phyloP scores from a whole-genome alignment of 1,284 basidiomycete genomes.

The Cronartium quercuum region DNA sequence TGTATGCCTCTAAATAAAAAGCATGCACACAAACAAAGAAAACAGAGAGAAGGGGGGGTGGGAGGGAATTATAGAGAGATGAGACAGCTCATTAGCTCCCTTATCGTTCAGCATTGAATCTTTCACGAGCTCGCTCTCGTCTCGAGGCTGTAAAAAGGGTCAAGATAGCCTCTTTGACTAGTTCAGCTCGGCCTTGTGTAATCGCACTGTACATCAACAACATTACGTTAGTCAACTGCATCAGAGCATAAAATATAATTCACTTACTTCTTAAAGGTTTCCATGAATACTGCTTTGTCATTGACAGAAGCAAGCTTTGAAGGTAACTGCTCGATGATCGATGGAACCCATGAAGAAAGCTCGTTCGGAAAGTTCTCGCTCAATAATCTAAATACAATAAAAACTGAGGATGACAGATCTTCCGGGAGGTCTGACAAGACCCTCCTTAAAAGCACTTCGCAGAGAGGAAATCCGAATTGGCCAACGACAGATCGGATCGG shows the following conservation, averaged over 20 bases:
- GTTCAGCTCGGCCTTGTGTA: slow-evolving; percentile 1
- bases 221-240: too few relatives aligned
- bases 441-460: slow-evolving; percentile 67
- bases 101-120: slow-evolving; percentile 15
- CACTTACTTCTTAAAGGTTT: slow-evolving; percentile 65
- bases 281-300: slow-evolving; percentile 68
- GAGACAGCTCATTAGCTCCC: too few relatives aligned
- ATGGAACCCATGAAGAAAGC: slow-evolving; percentile 65
- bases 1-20: too few relatives aligned
- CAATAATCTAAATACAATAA: slow-evolving; percentile 69
- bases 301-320: slow-evolving; percentile 59
- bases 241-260: neutral
- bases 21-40: too few relatives aligned
- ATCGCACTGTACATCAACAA: slow-evolving; percentile 20
- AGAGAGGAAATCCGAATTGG: slow-evolving; percentile 67
- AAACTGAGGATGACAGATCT: slow-evolving; percentile 67
- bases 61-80: too few relatives aligned
- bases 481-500: slow-evolving; percentile 64
- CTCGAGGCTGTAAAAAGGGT: slow-evolving; percentile 13
- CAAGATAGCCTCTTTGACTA: slow-evolving; percentile 16
- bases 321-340: slow-evolving; percentile 66
- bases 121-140: slow-evolving; percentile 15
- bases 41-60: too few relatives aligned
- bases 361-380: slow-evolving; percentile 63
- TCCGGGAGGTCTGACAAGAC: slow-evolving; percentile 81